Percentiles rank a stretch among this genome's conserved stretches.
These are phyloP conservation scores for Pyricularia grisea DNA, from an alignment of 2,329 filamentous ascomycete genomes.

Conservation along the genomic window DNA sequence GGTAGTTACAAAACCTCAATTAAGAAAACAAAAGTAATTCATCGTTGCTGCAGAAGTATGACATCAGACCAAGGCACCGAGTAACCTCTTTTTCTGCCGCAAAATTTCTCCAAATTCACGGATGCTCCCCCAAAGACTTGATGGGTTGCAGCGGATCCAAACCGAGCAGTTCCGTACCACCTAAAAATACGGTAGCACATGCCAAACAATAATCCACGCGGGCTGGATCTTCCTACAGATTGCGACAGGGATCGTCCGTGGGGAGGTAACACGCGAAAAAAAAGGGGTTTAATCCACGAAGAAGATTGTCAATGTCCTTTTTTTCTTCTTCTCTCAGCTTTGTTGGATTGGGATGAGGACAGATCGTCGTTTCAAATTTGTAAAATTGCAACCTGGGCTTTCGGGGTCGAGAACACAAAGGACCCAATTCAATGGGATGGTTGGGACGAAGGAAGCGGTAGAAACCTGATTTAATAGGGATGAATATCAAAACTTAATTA, in stretches of 20 bases:
- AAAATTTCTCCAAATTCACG: not conserved
- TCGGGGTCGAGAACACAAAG: not conserved
- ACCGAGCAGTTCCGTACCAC: not conserved
- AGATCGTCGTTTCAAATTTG: not conserved
- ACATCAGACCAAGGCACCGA: not conserved
- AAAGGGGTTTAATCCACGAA: not conserved
- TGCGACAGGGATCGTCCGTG: not conserved
- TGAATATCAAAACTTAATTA: too few species aligned
- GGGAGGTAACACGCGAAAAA: not conserved
- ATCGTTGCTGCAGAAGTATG: not conserved
- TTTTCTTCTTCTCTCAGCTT: not conserved
- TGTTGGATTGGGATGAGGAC: not conserved
- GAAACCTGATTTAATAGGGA: too few species aligned
- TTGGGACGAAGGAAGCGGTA: too few species aligned
- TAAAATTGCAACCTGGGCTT: not conserved
- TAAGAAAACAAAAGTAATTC: not conserved
- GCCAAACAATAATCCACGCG: not conserved
- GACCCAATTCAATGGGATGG: too few species aligned
- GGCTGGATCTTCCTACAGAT: not conserved
- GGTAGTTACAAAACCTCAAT: not conserved
- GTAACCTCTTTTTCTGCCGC: too few species aligned
- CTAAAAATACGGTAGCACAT: not conserved
- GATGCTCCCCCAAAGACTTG: not conserved
- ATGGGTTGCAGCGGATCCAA: not conserved
- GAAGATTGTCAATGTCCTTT: not conserved